A percentile compares a stretch with the other conserved stretches of the same genome.
Conservation (phyloP, 2,329 filamentous ascomycete genomes). For the Aureobasidium sp. region DNA sequence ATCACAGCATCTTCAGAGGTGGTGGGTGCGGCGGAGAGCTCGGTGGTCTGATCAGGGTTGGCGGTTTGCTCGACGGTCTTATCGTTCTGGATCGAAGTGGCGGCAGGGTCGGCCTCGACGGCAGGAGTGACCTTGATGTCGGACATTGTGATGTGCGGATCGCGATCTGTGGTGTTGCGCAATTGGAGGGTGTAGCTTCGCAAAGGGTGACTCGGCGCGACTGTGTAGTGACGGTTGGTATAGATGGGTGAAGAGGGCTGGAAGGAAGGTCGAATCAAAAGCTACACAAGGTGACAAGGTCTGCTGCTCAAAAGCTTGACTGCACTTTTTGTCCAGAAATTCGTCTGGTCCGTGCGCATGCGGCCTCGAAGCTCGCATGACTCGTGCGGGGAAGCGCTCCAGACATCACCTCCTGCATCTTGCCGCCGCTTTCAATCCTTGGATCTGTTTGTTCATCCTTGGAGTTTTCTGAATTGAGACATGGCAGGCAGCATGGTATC, state of each 20-base stretch:
- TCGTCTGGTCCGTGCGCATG: neutral
- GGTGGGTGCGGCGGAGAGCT: constrained; percentile 12
- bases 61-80: constrained; percentile 12
- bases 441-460: neutral
- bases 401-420: neutral
- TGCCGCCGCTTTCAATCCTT: neutral
- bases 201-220: neutral
- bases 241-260: neutral
- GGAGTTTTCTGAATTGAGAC: no score
- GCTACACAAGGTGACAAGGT: neutral
- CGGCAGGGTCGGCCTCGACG: constrained; percentile 13
- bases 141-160: constrained; percentile 9
- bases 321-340: neutral
- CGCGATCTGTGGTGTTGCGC: neutral
- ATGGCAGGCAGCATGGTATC: no score
- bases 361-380: neutral
- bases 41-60: constrained; percentile 11
- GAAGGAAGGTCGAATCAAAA: neutral
- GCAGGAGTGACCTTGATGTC: constrained; percentile 7
- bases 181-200: neutral
- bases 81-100: constrained; percentile 14
- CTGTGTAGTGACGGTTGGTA: neutral
- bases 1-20: constrained; percentile 12
- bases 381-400: neutral
- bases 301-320: constrained; percentile 2